Evolutionary conservation across 1,139 yeast species (phyloP).

Genomic region (Taphrina deformans): DNA sequence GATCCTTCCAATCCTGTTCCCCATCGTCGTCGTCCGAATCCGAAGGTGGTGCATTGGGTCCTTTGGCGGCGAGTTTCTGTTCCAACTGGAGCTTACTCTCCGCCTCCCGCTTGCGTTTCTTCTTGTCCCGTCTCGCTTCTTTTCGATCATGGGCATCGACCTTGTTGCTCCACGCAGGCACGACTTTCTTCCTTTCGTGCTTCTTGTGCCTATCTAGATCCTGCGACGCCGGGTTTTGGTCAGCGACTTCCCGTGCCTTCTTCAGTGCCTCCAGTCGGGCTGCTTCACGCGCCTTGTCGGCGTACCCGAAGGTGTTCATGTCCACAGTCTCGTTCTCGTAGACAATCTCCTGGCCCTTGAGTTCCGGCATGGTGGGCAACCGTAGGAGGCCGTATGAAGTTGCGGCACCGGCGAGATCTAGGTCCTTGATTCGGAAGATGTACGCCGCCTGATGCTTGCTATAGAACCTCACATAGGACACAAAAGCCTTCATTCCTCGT

Average conservation of each 20-base stretch:
- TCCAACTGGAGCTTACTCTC: conserved; percentile 40
- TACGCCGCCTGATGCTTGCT: conserved; percentile 89
- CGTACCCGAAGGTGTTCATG: conserved; percentile 31
- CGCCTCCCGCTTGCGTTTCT: conserved; percentile 62
- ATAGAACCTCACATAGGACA: conserved; percentile 79
- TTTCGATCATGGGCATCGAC: conserved; percentile 44
- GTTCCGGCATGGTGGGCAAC: conserved; percentile 93
- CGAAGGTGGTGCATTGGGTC: conserved; percentile 36
- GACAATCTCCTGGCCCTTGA: conserved; percentile 44
- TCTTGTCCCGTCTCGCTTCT: conserved; percentile 59
- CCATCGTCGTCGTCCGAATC: conserved; percentile 57
- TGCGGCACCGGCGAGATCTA: conserved; percentile 75
- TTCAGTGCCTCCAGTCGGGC: conserved; percentile 34
- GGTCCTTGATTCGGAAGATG: conserved; percentile 69
- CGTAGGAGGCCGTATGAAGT: conserved; percentile 75
- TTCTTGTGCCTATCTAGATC: conserved; percentile 4
- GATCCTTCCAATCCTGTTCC: conserved; percentile 6
- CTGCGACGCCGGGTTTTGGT: background rate
- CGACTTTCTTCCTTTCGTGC: conserved; percentile 52
- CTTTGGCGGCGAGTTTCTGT: background rate
- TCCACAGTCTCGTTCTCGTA: conserved; percentile 34
- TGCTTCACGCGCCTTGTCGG: conserved; percentile 32
- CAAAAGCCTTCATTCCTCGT: conserved; percentile 69
- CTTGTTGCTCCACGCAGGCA: conserved; percentile 80
- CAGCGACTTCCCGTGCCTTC: conserved; percentile 7